Percentiles rank a stretch among this genome's conserved stretches.
Conservation (phyloP, 257 asterid species). For the Solanum paucissectum region DNA sequence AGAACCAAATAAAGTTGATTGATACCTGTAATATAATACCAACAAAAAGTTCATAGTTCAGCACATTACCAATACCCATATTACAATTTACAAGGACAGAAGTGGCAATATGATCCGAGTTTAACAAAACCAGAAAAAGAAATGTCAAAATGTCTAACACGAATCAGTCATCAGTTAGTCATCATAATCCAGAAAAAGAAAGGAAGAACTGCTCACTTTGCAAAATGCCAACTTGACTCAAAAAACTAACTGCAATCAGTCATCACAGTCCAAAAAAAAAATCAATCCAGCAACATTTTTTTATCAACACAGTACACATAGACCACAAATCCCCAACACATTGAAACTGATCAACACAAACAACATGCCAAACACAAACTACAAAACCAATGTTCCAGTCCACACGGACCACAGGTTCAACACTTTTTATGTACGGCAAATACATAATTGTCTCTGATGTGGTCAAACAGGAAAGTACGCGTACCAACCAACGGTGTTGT, state of each 20-base stretch:
- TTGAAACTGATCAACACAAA: neutral
- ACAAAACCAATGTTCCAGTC: neutral
- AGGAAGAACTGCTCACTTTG: neutral
- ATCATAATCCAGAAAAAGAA: neutral
- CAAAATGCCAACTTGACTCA: neutral
- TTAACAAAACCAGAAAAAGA: neutral
- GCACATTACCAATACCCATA: neutral
- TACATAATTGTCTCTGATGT: neutral
- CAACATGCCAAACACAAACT: neutral
- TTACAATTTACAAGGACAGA: neutral
- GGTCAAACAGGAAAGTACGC: neutral
- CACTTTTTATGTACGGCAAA: neutral
- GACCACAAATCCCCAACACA: neutral
- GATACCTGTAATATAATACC: constrained; percentile 49
- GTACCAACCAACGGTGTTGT: constrained; percentile 95
- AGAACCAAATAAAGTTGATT: constrained; percentile 85
- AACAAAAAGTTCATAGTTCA: neutral
- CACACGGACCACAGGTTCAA: neutral
- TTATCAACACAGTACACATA: neutral
- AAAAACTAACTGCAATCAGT: neutral
- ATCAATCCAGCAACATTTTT: neutral
- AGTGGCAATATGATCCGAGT: neutral
- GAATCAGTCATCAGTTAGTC: neutral
- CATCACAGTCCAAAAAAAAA: neutral
- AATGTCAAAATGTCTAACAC: neutral